Base-by-base conservation (phyloP, 1,139 yeast species). In the Geotrichum klebahnii region DNA sequence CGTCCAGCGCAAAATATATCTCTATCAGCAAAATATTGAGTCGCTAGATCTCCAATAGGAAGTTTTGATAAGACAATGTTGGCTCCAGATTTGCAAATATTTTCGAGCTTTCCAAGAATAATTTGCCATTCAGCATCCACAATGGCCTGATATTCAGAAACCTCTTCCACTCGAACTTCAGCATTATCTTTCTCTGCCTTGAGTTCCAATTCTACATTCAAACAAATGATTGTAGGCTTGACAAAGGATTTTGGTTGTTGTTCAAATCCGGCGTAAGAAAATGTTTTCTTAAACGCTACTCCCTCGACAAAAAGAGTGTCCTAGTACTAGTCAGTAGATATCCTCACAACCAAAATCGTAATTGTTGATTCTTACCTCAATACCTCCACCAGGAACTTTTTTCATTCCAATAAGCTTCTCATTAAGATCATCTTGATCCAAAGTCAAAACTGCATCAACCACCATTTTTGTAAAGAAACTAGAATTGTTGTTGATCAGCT, bases 61-160 rank as follows among this genome's bases (percentile, higher is more conserved):
- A 92, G 76, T 68, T 88, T 90, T 12, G 97, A 90, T 56, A 92
- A 78, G 33, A 92, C 96, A 53, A 92, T 88, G 64, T 87, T 82
- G 37, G 97, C 97, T 31, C 97, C 98, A 5, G 95, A 78, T 24
- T 77, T 77, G 59, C 80, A 83, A 57, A 92, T 84, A 49, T 88
- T 84, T 62, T 87, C 86, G 60, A 92, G 78, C 70, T 94, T 92
- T 63, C 84, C 79, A 63, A 87, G 77, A 59, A 92, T 92, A 57
- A 92, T 86, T 67, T 87, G 82, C 97, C 98, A 92, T 70, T 92
- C 99, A 23, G 99, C 98, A 70, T 92, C 97, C 34, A 92, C 99
- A 52, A 92, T 84, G 35, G 85, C 90, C 72, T 92, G 98, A 70
- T 94, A 92, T 62, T 92, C 97, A 54, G 81, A 79, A 48, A 92